A percentile compares a stretch with the other conserved stretches of the same genome.
Conservation (phyloP, 805 yeast species). For the Candida chauliodis region DNA sequence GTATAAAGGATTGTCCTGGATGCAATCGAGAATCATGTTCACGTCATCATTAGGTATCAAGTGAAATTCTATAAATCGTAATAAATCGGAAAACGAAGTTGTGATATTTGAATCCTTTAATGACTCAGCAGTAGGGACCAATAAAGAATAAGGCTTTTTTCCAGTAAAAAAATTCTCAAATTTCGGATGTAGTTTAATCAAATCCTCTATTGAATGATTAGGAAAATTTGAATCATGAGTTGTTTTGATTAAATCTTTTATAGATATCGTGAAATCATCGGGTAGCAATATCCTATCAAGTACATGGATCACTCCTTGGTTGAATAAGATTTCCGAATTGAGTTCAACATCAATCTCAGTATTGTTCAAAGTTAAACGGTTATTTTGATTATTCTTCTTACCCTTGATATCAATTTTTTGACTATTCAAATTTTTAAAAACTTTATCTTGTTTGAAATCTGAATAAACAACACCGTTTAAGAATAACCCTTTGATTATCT, state of each 20-base stretch:
- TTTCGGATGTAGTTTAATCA: slow-evolving; percentile 42
- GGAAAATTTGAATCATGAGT: slow-evolving; percentile 40
- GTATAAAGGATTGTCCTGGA: slow-evolving; percentile 16
- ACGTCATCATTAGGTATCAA: slow-evolving; percentile 59
- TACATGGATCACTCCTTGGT: slow-evolving; percentile 83
- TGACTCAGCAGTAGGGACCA: slow-evolving; percentile 67
- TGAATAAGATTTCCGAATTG: slow-evolving; percentile 67
- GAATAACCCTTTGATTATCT: slow-evolving; percentile 55
- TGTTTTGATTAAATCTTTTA: slow-evolving; percentile 53
- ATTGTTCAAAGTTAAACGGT: slow-evolving; percentile 26
- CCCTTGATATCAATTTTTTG: slow-evolving; percentile 20
- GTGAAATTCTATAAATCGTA: slow-evolving; percentile 62
- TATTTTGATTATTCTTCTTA: slow-evolving; percentile 14
- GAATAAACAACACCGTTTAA: slow-evolving; percentile 66
- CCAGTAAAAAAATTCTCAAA: slow-evolving; percentile 38
- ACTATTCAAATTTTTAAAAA: slow-evolving; percentile 23
- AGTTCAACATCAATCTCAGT: slow-evolving; percentile 33
- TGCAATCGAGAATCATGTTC: slow-evolving; percentile 45
- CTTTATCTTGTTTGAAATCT: slow-evolving; percentile 35
- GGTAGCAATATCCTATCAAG: slow-evolving; percentile 59
- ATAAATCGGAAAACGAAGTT: slow-evolving; percentile 38
- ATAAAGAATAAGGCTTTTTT: slow-evolving; percentile 45
- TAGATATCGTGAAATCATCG: slow-evolving; percentile 45
- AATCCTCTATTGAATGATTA: slow-evolving; percentile 35
- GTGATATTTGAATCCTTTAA: slow-evolving; percentile 50